Base-by-base conservation (phyloP, 2,329 filamentous ascomycete genomes). In the Colletotrichum sp. region DNA sequence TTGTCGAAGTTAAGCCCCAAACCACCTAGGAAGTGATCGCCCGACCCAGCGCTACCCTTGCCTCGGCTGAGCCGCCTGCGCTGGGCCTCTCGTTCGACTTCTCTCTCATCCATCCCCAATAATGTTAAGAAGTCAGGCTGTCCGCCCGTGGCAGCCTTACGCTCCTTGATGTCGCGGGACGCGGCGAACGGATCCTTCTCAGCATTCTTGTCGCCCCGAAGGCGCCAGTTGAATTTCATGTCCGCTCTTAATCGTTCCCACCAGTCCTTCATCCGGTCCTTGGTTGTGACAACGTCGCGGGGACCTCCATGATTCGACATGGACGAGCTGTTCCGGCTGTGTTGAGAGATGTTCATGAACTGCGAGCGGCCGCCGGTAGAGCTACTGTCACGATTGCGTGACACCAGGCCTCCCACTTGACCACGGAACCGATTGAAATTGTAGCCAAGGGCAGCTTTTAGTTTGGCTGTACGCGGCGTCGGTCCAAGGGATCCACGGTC, bases 401-500 rank as follows among this genome's bases (percentile, higher is more conserved):
- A 84, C 76, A 59, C 85, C 69, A 28, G 79, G 78, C 63, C 80
- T 80, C 77, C 71, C 36, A 88, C 77, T 6, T 83, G 82, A 21
- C 82, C 84, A 12, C 83, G 83, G 32, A 89, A 76, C 32, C 80
- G 82, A 55, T 79, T 79, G n/a, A 84, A 76, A 69, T 83, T 84
- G 72, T 85, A 84, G 15, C 83, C 84, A 5, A 89, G 69, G 3
- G 84, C 81, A 5, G 84, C 85, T 80, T 81, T 86, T 72, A 88
- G 77, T 78, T 86, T 87, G 75, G 84, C 83, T 5, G 86, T 81
- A 24, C 86, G 81, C 6, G 88, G 85, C 4, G 89, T 90, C 18
- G 89, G 88, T 0, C 88, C 88, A n/a, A 89, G 83, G 32, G 88
- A 89, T 55, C 82, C 83, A 15, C 87, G 86, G 77, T 87, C 87